Base-by-base conservation (phyloP, 2,329 filamentous ascomycete genomes). In the Catunica adiposa region DNA sequence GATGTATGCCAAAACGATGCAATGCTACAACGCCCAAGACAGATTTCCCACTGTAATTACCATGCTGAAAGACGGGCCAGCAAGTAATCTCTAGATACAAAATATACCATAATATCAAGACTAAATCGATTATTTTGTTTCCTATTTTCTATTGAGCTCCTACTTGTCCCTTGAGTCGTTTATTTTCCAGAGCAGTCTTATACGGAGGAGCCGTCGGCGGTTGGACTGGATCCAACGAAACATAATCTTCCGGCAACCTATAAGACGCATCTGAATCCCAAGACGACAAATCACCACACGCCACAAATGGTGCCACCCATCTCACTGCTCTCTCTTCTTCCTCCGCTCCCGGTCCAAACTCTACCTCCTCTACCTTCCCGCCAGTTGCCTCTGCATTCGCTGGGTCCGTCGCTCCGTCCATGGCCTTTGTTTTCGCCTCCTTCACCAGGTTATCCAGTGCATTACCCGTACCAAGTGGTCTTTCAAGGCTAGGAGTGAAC, bases 181-280 rank as follows among this genome's bases (percentile, higher is more conserved):
- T 78, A 72, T 55, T 54, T 67, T 97, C 90, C 59, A 98, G 71
- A 11, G 92, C 92, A 56, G 84, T 80, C 67, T 89, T 94, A 66
- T 98, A 98, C 0, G 92, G 92, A 11, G 92, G 92, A 8, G 92
- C 92, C 37, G 92, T 98, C 0, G 92, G 92, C 26, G 90, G 90
- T 66, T 97, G 92, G 31, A 98, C 79, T 0, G 92, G 92, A 66
- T 96, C 89, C 51, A 97, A 76, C 62, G 84, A 89, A 54, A 94
- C 78, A 64, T 94, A 80, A 61, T 89, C 85, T 59, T 89, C 84
- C 0, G 92, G 89, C 17, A 98, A 73, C 61, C 85, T 79, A 68
- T 97, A 96, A 3, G 89, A 92, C 3, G 92, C 90, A 73, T 98
- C 92, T 0, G 90, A 89, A 71, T 98, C 92, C 71, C 89, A 98